Conservation (phyloP, 306 rosid species). For the Astragalus membranaceus region DNA sequence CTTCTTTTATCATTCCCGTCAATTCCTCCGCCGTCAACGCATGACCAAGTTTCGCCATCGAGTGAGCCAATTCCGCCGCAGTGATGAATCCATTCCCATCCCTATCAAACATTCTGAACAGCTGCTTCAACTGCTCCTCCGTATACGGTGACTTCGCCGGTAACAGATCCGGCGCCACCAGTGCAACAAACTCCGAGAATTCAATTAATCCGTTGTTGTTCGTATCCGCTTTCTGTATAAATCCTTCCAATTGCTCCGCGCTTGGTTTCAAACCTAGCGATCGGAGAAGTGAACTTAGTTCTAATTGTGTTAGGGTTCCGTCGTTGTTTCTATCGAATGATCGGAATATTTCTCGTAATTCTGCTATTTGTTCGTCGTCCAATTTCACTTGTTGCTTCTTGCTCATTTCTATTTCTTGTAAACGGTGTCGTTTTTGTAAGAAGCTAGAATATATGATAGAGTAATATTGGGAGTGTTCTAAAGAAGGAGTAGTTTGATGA, state of each 20-base stretch:
- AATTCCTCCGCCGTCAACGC: conserved; percentile 80
- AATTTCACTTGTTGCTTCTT: conserved; percentile 49
- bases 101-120: conserved; percentile 70
- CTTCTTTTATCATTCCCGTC: conserved; percentile 87
- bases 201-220: conserved; percentile 76
- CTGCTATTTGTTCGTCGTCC: conserved; percentile 78
- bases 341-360: conserved; percentile 72
- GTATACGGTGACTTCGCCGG: conserved; percentile 81
- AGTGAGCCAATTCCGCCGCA: conserved; percentile 86
- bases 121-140: conserved; percentile 57
- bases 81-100: conserved; percentile 90
- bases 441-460: too few relatives aligned
- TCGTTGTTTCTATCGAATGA: conserved; percentile 87
- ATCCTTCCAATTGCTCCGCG: conserved; percentile 61
- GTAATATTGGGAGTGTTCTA: neutral
- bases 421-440: neutral
- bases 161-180: conserved; percentile 71
- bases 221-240: conserved; percentile 69
- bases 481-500: neutral
- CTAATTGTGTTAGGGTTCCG: conserved; percentile 81
- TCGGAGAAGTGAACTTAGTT: conserved; percentile 73
- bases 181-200: conserved; percentile 69
- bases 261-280: conserved; percentile 84
- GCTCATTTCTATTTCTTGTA: conserved; percentile 32
- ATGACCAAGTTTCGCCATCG: conserved; percentile 87